Base-by-base conservation (phyloP, 2,329 filamentous ascomycete species). In the Colletotrichum salicis region DNA sequence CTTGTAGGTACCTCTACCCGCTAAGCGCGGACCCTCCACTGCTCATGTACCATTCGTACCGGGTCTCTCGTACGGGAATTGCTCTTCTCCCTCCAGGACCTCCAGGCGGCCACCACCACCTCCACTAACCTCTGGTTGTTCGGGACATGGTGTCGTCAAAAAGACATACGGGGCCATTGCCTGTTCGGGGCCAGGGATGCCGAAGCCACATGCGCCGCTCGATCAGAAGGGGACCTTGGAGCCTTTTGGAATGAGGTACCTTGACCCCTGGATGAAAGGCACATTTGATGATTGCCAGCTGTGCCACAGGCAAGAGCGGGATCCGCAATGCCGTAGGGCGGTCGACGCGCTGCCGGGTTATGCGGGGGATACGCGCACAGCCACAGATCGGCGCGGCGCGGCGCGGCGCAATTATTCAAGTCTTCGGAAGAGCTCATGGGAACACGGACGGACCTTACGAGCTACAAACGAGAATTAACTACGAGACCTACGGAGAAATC, bases 101-200 rank as follows among this genome's bases (percentile, higher is more conserved):
- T 64, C 27, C 60, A 19, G 22, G 27, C 22, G 52, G n/a, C 52
- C 52, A 48, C 41, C 41, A 48, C 41, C 41, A 48, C 41, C 31
- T 37, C 59, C 29, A 45, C 41, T 52, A 15, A 24, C 10, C 10
- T 33, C 45, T 27, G 19, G 19, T 54, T 33, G 22, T 71, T 69
- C 45, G 73, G 74, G 74, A 75, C 73, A 75, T 75, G 74, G 74
- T 75, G 74, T 75, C 73, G 74, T 75, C 65, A 74, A 73, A 70
- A 59, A 48, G 68, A 71, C 64, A 48, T 64, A 70, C 51, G 59
- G 70, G 69, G 59, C 64, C 10, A 19, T n/a, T 52, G 54, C 41
- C 58, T 68, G 52, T 59, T 71, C 64, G 64, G 64, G 37, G 37
- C 45, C 59, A 64, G 64, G 58, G 69, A 58, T 63, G 35, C 45